Base-by-base conservation (phyloP, 805 yeast genomes). In the Ogataea parapolymorpha region DNA sequence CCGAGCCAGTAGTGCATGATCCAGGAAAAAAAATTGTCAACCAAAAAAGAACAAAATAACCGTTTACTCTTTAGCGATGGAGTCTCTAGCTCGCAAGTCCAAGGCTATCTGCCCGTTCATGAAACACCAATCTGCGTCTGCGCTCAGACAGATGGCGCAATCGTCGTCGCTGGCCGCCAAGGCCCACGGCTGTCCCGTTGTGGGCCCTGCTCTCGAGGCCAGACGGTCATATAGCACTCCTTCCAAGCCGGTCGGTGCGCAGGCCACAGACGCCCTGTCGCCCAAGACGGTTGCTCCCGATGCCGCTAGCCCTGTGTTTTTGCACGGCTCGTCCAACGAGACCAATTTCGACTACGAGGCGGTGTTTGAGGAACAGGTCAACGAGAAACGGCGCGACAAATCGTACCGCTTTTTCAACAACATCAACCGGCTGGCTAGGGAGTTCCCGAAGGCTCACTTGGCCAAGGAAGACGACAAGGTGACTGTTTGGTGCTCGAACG, bases 401-500 rank as follows among this genome's bases (percentile, higher is more conserved):
- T 88, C 97, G 16, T 93, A 93, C 68, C 83, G 99, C 56, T 91
- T 77, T 65, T 93, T 93, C 76, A 93, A 93, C 77, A 93, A 93
- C 73, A 89, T 93, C 71, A 93, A 93, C 72, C 82, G 99, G 54
- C 74, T 93, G 54, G 98, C 98, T 35, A 73, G 80, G 46, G 96
- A 91, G 61, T 93, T 88, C 60, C 99, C 99, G 32, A 71, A 71
- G 56, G 99, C 99, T 26, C 99, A 93, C 61, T 78, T 93, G 51
- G 74, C 81, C 43, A 46, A 59, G 26, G 87, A 82, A 58, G 70
- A 70, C 12, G 95, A 88, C 56, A 85, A 85, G 60, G 99, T 93
- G 44, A 89, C 95, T 38, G 99, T 93, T 44, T 93, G 99, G 99
- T 93, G 99, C 61, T 90, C 99, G 30, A 93, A 93, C 64, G 99